Base-by-base conservation (phyloP, 192 early-diverging fungal genomes). In the Mortierella hygrophila region DNA sequence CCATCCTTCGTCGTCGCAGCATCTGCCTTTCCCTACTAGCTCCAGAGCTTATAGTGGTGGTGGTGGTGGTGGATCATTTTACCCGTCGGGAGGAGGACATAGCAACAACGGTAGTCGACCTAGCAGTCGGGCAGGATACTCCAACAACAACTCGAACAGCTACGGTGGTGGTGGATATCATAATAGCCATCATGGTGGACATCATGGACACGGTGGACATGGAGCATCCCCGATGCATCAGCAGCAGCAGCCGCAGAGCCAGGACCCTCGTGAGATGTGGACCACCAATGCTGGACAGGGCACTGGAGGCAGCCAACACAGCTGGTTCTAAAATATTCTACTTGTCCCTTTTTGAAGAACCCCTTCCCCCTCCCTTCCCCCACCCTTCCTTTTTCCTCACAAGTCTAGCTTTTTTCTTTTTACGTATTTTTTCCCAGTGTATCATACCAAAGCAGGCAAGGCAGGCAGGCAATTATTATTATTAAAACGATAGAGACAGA, bases 181-280 rank as follows among this genome's bases (percentile, higher is more conserved):
- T 26, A 76, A 54, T 74, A 60, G 52, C 40, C 74, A 80, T 41
- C 52, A 44, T 32, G 77, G 49, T 69, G 54, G 72, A 3, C 79
- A 74, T 26, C 73, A 70, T 16, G 76, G 68, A 44, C 76, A 76
- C 29, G 63, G 55, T 1, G 69, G 69, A 21, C 69, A 70, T 40
- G 60, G 57, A 13, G 32, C 77, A 47, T 76, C 78, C 18, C 63
- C 79, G 9, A 44, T 79, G 38, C 41, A 71, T 3, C 44, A 46
- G 6, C 49, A 52, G 49, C 49, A 52, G 47, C 47, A 49, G 15
- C 84, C 60, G 26, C 73, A 69, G 55, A 86, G 84, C 20, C 84
- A 86, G 35, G 84, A 86, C 54, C 84, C 84, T 23, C 79, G 84
- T 11, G 84, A 86, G 72, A 86, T 86, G 84, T 86, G 84, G 84